Base-by-base conservation (phyloP, 495 filamentous ascomycete species). In the Trichoderma parareesei region DNA sequence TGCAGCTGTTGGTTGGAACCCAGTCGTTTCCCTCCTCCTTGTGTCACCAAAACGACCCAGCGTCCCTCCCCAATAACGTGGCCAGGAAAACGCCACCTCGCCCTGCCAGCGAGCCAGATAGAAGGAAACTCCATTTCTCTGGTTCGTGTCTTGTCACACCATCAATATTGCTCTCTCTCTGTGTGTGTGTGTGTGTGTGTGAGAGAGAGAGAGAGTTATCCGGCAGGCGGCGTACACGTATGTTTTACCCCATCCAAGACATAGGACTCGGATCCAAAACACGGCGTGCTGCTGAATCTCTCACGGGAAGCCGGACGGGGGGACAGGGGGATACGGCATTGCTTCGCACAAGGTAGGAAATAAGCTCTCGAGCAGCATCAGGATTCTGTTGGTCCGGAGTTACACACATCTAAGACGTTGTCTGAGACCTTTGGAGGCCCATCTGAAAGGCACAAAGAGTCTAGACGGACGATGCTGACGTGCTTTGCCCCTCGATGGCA, bases 1-100 rank as follows among this genome's bases (percentile, higher is more conserved):
- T 57, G 53, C 53, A 57, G 53, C 11, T 57, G 53, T 57, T 57
- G 53, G 53, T 57, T 37, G 53, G 37, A 9, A 37, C 53, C 40
- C 40, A 41, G 27, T 41, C 40, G 40, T 41, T 10, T 57, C 5
- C 27, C 27, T 9, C n/a, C 18, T 9, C 48, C 16, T 57, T 57
- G 53, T 57, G 27, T 35, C 37, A 57, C 53, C 35, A 55, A 27
- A 27, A 27, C 27, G 46, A 49, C 4, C 46, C n/a, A 9, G 53
- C 20, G 18, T 57, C 53, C 27, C 27, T 57, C 3, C 11, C 27
- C 53, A 35, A 35, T 57, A 27, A 57, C 18, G 10, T 37, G 53
- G 9, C 53, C 7, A 57, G 53, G 9, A 57, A 33, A 13, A n/a
- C 53, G 53, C 53, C 53, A 38, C 53, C 27, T 57, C 20, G 33